A percentile compares a stretch with the other conserved stretches of the same genome.
Evolutionary conservation across 768 basidiomycete species (phyloP).

Genomic region (Plicaturopsis crispa): DNA sequence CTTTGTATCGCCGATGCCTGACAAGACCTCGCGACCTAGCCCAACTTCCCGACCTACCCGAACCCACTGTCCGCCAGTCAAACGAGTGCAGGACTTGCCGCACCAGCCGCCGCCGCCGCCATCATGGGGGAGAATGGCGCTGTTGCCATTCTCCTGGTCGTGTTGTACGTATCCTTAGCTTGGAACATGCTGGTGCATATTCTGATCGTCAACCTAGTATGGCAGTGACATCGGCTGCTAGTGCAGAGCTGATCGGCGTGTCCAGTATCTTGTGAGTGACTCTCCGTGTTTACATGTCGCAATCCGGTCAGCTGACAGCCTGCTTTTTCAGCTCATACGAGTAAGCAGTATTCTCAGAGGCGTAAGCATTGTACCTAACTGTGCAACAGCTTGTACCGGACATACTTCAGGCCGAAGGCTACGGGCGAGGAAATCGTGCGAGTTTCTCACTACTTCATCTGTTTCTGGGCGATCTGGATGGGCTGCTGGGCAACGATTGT

Average conservation of each 20-base stretch:
- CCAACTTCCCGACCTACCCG: constrained; percentile 47
- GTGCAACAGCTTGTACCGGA: constrained; percentile 25
- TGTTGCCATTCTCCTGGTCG: constrained; percentile 33
- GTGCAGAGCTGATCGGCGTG: constrained; percentile 38
- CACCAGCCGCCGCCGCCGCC: constrained; percentile 37
- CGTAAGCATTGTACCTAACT: too few species aligned
- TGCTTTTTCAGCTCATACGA: constrained; percentile 32
- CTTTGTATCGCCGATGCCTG: too few species aligned
- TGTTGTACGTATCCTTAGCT: too few species aligned
- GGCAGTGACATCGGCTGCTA: constrained; percentile 42
- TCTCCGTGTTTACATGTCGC: constrained; percentile 5
- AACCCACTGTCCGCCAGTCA: constrained; percentile 29
- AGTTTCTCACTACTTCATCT: constrained; percentile 24
- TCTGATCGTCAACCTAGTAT: too few species aligned
- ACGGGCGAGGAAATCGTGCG: constrained; percentile 24
- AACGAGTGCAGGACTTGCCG: constrained; percentile 35
- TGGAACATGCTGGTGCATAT: too few species aligned
- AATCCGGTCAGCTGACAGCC: background rate
- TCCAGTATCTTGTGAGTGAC: constrained; percentile 32
- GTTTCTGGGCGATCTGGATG: constrained; percentile 29
- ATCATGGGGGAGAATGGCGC: constrained; percentile 41
- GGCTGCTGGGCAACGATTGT: constrained; percentile 23
- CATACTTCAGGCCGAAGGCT: constrained; percentile 29
- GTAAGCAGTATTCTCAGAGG: constrained; percentile 19
- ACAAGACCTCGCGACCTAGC: constrained; percentile 19